Evolutionary conservation across 192 early-diverging fungal genomes (phyloP).

Genomic region (Coemansia erecta): DNA sequence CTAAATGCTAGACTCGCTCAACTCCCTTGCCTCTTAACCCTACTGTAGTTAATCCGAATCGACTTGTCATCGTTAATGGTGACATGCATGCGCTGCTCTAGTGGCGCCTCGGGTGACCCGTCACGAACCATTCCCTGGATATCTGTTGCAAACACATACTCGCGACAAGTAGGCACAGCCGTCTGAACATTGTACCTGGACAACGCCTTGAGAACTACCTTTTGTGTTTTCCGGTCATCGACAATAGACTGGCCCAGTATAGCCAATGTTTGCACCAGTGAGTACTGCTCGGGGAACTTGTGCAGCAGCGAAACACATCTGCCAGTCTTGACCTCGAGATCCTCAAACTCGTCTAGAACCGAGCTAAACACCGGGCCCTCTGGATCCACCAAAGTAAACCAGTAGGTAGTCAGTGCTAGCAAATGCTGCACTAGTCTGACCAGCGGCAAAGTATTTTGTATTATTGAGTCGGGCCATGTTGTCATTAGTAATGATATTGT

Average conservation of each 20-base stretch:
- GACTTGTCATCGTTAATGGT: constrained; percentile 32
- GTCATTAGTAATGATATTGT: too few species aligned
- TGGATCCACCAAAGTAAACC: constrained; percentile 27
- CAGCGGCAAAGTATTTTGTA: too few species aligned
- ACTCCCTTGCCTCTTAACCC: constrained; percentile 16
- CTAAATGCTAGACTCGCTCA: background rate
- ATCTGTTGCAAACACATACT: constrained; percentile 33
- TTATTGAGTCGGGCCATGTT: too few species aligned
- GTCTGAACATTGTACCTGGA: constrained; percentile 33
- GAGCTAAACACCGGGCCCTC: constrained; percentile 43
- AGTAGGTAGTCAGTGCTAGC: too few species aligned
- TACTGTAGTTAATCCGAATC: constrained; percentile 29
- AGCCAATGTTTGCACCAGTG: constrained; percentile 35
- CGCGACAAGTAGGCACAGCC: constrained; percentile 19
- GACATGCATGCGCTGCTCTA: constrained; percentile 42
- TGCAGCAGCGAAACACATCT: constrained; percentile 44
- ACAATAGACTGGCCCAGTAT: constrained; percentile 29
- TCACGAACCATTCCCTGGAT: background rate
- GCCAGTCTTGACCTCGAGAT: constrained; percentile 42
- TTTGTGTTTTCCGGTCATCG: constrained; percentile 33
- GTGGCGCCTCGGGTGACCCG: background rate
- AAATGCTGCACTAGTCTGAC: too few species aligned
- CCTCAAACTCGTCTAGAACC: constrained; percentile 43
- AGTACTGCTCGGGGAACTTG: constrained; percentile 47
- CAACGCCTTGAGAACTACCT: constrained; percentile 39